Base-by-base conservation (phyloP, 2,329 filamentous ascomycete genomes). In the Peltaster fructicola region DNA sequence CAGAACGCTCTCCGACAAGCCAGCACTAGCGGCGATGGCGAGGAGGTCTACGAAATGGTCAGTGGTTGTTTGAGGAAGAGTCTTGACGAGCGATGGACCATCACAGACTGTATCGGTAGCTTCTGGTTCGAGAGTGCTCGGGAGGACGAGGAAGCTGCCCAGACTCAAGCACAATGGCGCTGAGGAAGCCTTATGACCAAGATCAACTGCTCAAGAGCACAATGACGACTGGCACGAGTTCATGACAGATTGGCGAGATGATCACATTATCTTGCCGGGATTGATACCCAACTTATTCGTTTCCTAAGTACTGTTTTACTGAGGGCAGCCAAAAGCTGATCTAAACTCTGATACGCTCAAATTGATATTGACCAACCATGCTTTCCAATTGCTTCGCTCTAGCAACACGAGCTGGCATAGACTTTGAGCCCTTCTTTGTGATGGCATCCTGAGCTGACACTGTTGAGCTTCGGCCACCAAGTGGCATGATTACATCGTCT, bases 331-430 rank as follows among this genome's bases (percentile, higher is more conserved):
- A n/a, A n/a, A n/a, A n/a, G n/a, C n/a, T n/a, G n/a, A 8, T 18
- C 25, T 28, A 41, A 8, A 41, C 30, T 15, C 38, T 34, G 39
- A 91, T 71, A 51, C 70, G 68, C 55, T 92, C 81, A 36, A 85
- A 63, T 22, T 77, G 80, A 54, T 93, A 92, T 37, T 73, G 69
- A 28, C 76, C 77, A 33, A 84, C 74, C 46, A 73, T 73, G 54
- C 78, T 76, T 45, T 76, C 80, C 44, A 76, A 68, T 48, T 90
- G 53, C 50, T 77, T 69, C 10, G 77, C 79, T 30, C 73, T 71
- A 54, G 91, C 76, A 49, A 81, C n/a, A n/a, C n/a, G n/a, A n/a
- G n/a, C n/a, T n/a, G n/a, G 62, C 38, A 57, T 60, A 39, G 63
- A 81, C 38, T 79, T 67, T 47, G 65, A 57, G 33, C 72, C 45